These are phyloP conservation scores for Leishmania turanica DNA, from an alignment of 208 protist genomes.

Conservation along the genomic window DNA sequence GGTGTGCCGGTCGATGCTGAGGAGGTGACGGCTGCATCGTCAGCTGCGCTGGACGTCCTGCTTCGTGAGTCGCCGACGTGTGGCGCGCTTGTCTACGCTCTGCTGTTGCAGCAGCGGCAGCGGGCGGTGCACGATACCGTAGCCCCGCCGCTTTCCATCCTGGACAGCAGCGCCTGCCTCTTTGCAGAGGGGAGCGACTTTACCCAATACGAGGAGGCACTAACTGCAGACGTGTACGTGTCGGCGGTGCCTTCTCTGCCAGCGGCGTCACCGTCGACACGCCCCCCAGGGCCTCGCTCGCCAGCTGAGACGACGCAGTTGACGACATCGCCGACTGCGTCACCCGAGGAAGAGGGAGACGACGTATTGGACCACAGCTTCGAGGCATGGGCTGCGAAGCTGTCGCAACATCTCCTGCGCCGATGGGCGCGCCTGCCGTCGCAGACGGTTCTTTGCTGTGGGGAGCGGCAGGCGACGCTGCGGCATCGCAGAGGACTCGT, in stretches of 20 bases:
- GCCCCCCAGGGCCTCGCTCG: not conserved
- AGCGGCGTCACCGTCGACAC: not conserved
- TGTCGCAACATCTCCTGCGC: not conserved
- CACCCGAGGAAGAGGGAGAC: not conserved
- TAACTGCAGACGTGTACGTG: conserved; percentile 14
- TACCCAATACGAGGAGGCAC: not conserved
- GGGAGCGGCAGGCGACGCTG: conserved; percentile 9
- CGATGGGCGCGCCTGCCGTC: not conserved
- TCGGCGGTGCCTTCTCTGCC: not conserved
- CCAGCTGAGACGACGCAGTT: not conserved
- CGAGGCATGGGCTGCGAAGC: not conserved
- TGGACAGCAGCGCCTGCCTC: not conserved
- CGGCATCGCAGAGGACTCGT: conserved; percentile 2
- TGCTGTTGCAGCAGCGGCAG: conserved; percentile 5
- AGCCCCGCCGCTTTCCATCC: not conserved
- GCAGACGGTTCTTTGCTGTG: conserved; percentile 2
- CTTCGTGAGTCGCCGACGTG: conserved; percentile 6
- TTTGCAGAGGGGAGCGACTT: not conserved
- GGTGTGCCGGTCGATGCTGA: not conserved
- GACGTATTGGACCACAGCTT: too few relatives aligned
- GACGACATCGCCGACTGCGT: not conserved
- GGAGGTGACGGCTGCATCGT: not conserved
- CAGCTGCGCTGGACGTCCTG: not conserved
- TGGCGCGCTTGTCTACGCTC: conserved; percentile 16
- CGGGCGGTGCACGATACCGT: not conserved